Evolutionary conservation across 805 yeast species (phyloP), one percentile per base, ranked within the genome.

Genomic region (Candida patagonica): DNA sequence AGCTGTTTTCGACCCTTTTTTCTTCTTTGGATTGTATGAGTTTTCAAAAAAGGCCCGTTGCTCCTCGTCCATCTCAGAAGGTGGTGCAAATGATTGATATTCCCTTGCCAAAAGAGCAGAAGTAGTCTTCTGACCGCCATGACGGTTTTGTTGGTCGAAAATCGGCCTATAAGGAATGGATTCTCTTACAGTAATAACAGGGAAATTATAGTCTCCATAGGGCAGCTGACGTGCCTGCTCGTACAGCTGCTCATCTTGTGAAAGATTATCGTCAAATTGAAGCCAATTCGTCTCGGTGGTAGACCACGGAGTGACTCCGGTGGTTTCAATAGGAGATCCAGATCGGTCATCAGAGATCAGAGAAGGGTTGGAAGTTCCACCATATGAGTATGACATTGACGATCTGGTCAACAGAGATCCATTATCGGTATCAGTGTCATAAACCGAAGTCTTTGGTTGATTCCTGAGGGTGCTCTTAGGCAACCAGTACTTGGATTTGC

Each of bases 401-500:
- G 7, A 15, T 17, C 17, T 24, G 3, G 36, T 15, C 10, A 31
- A 29, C 37, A 29, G 13, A 15, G 22, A 23, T 15, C 26, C 8
- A 7, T n/a, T 23, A 35, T 19, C 8, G 9, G 31, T 15, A n/a
- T 21, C 23, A 37, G 22, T n/a, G 44, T 7, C 9, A 12, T 8
- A 12, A 12, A 6, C 13, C 25, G 22, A 5, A 16, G 6, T 15
- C 8, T 20, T 33, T 17, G 21, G 15, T 16, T 21, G 8, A n/a
- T 31, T 24, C 6, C 31, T 33, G 4, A 35, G 31, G 24, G 39
- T 38, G 24, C 41, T 38, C 40, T 48, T 39, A 1, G 70, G 68
- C 13, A 88, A 63, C 97, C 97, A 92, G 58, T 87, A 87, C 49
- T 81, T 84, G 9, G 74, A 75, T 35, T 73, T 71, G 0, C 96